Evolutionary conservation across 768 basidiomycete genomes (phyloP), one percentile per base, ranked within the genome.

Genomic region (Coprinopsis strossmayeri): DNA sequence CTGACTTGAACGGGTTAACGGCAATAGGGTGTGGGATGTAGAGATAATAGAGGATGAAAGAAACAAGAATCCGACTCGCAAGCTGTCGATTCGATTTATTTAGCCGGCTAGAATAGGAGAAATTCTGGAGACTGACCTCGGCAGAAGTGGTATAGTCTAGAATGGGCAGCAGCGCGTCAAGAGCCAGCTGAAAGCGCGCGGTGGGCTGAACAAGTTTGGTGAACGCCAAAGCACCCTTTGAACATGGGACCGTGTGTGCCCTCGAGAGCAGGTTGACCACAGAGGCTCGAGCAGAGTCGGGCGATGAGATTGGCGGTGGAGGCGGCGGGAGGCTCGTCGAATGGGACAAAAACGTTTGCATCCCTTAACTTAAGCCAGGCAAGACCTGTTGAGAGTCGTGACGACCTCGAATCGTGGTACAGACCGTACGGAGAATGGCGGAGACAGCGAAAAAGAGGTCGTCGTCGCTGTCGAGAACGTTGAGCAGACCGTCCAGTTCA

Each of bases 1-100:
- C 82, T 52, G 82, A 81, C 66, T 82, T 84, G 76, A 90, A 90
- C 11, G 88, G 87, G 62, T 90, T 90, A 58, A 89, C 78, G 35
- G 78, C 68, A 51, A 88, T 84, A 53, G 87, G 85, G 63, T 89
- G 79, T 43, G 87, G 84, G 53, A 82, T 78, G 69, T 90, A 90
- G 53, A 90, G 71, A 37, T 84, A 81, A 66, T 85, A 87, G 52
- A 90, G 72, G 60, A 90, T 81, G 65, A 85, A 90, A 17, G 85
- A 79, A 51, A 82, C 86, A 54, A 89, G 74, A 57, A 90, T 87
- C 49, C 87, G 78, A 55, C 82, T 79, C 39, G 82, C 72, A 57
- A 83, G 76, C 86, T 87, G 57, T 5, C 25, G 23, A 21, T 47
- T 54, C 53, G 57, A 5, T 9, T 9, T 38, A 10, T 10, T 38